A percentile compares a stretch with the other conserved stretches of the same genome.
Evolutionary conservation across 306 rosid species (phyloP).

Genomic region (Gillenia trifoliata): DNA sequence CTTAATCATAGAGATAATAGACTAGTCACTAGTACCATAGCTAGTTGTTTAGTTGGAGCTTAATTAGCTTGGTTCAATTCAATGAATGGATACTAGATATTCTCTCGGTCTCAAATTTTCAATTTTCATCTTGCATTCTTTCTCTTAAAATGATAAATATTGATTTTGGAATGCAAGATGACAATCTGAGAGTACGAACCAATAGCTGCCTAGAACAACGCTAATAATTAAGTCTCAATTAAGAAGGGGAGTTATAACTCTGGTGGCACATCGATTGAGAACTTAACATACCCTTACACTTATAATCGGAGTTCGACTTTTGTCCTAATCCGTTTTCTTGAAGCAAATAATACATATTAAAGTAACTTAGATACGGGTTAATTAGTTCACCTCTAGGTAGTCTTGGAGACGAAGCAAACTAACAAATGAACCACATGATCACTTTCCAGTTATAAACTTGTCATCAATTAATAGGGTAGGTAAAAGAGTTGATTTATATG

Average conservation of each 20-base stretch:
- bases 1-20: background rate
- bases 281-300: background rate
- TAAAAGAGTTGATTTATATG: background rate
- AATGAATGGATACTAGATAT: background rate
- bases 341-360: background rate
- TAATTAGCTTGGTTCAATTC: background rate
- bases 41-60: slow-evolving; percentile 18
- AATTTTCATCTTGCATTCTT: background rate
- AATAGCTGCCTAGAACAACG: background rate
- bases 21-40: background rate
- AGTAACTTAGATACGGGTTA: background rate
- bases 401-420: slow-evolving; percentile 6
- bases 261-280: too few relatives aligned
- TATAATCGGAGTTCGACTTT: background rate
- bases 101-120: background rate
- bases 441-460: background rate
- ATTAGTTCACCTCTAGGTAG: background rate
- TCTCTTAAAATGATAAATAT: background rate
- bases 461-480: background rate
- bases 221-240: too few relatives aligned
- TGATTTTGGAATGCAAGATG: background rate
- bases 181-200: background rate
- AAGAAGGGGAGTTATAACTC: background rate
- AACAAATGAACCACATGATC: background rate
- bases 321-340: background rate